Base-by-base conservation (phyloP, 495 filamentous ascomycete species). In the Tuber melanosporum region DNA sequence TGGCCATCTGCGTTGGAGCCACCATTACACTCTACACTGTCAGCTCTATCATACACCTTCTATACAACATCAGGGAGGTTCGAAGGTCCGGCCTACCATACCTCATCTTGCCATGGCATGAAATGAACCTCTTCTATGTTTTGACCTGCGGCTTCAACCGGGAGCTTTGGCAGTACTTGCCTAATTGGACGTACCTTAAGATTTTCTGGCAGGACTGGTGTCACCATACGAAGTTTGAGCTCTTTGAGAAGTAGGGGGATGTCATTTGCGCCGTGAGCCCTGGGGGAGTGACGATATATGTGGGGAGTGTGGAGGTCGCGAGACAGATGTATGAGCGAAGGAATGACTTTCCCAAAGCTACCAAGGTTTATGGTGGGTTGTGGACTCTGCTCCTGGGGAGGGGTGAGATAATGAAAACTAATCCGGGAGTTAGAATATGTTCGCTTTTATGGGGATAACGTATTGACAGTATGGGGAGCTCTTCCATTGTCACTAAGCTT, bases 111-210 rank as follows among this genome's bases (percentile, higher is more conserved):
- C 79, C 79, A 3, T 43, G 76, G 19, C 71, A 74, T 43, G 12
- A 22, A 6, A 77, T 74, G 73, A 80, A 41, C 22, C 12, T 26
- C n/a, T 39, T 66, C 39, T 71, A 52, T 69, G 46, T 80, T 57
- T 41, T 77, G 26, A 73, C 74, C 1, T 39, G 44, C 45, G 52
- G 26, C 9, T 45, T 80, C 9, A 43, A 71, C 44, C 75, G 70
- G 12, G 41, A 70, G 10, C 72, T 80, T n/a, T 77, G 76, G 42
- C 19, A 45, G 20, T 72, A 74, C 32, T 17, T 80, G 17, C 78
- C 78, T 32, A 22, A 80, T 36, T 80, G 78, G 78, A 80, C 79
- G 12, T 79, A 79, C 42, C 19, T 79, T n/a, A 76, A 74, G 36
- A 69, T 79, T 52, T 79, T 78, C 41, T 79, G 47, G 32, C 71